phyloP scores from a whole-genome alignment of 2,329 filamentous ascomycete species.

The Stagonosporopsis cucurbitacearum region DNA sequence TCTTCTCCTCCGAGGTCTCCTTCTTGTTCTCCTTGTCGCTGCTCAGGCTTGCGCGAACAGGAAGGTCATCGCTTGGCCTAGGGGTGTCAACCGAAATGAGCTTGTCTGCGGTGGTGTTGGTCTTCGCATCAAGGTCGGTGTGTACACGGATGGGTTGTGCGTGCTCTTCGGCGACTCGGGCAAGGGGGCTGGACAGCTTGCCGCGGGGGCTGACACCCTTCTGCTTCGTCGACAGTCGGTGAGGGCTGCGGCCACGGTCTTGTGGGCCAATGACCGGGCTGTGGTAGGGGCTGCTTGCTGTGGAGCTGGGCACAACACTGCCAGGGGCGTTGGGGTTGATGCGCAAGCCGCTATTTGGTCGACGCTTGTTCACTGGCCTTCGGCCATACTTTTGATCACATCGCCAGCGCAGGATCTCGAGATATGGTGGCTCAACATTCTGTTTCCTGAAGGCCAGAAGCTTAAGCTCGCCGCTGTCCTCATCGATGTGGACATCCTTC shows the following conservation, averaged over 20 bases:
- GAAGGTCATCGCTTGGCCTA: constrained; percentile 48
- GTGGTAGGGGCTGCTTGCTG: constrained; percentile 66
- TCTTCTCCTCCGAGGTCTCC: constrained; percentile 31
- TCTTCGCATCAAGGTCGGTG: constrained; percentile 43
- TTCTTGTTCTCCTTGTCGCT: constrained; percentile 50
- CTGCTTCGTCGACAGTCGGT: constrained; percentile 68
- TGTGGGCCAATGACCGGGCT: constrained; percentile 65
- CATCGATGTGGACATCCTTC: constrained; percentile 89
- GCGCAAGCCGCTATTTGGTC: constrained; percentile 55
- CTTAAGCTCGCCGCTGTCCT: constrained; percentile 90
- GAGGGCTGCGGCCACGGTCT: constrained; percentile 72
- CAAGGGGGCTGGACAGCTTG: constrained; percentile 74
- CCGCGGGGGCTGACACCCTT: constrained; percentile 67
- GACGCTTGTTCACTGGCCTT: constrained; percentile 54
- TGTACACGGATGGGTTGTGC: constrained; percentile 49
- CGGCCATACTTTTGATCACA: constrained; percentile 92
- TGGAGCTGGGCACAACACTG: constrained; percentile 53
- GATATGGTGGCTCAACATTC: constrained; percentile 88
- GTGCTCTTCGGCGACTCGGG: constrained; percentile 74
- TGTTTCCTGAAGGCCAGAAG: constrained; percentile 81
- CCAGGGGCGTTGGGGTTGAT: constrained; percentile 60
- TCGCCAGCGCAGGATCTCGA: constrained; percentile 94
- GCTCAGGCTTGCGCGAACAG: constrained; percentile 41
- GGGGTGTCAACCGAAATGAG: constrained; percentile 53
- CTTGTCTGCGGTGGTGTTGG: constrained; percentile 44